Base-by-base conservation (phyloP, 495 filamentous ascomycete genomes). In the Annulohypoxylon bovei region DNA sequence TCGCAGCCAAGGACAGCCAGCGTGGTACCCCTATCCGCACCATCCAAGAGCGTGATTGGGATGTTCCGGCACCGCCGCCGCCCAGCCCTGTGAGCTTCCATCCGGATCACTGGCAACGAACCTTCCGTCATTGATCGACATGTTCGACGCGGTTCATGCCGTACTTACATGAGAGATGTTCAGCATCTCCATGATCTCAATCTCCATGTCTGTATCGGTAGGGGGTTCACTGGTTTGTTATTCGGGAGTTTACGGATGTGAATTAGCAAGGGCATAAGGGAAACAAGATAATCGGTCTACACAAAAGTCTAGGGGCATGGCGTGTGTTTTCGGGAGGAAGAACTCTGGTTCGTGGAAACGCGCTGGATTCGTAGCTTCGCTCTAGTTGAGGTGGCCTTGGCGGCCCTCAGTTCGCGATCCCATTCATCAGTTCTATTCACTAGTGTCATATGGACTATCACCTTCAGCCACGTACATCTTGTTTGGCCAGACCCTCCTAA, bases 51-150 rank as follows among this genome's bases (percentile, higher is more conserved):
- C 71, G 78, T 46, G 83, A 84, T 74, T 85, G 82, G 77, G 76
- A 80, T 32, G 83, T 84, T 20, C 83, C 83, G 40, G 82, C 82
- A 11, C 81, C 83, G 1, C 83, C 83, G 18, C 83, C 83, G 27
- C 83, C 83, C 6, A 82, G 80, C 65, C 83, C 83, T 25, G 80
- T 85, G 61, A 79, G 80, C 75, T 84, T 82, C 69, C 77, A 79
- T 23, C 65, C 75, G 30, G 80, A 83, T 65, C 79, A 82, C 67
- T 84, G 83, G 83, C 78, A 75, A 42, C 75, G 66, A 0, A 50
- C 47, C 8, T 6, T 74, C 33, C 68, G 68, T 49, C 73, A 68
- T 47, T 77, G 57, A 77, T 72, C 28, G 33, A n/a, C 14, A 40
- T 39, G 50, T 49, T 53, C 9, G 22, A 12, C 12, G 27, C 33